Conservation (phyloP, 352 stramenopile genomes). For the Phytophthora citrophthora region DNA sequence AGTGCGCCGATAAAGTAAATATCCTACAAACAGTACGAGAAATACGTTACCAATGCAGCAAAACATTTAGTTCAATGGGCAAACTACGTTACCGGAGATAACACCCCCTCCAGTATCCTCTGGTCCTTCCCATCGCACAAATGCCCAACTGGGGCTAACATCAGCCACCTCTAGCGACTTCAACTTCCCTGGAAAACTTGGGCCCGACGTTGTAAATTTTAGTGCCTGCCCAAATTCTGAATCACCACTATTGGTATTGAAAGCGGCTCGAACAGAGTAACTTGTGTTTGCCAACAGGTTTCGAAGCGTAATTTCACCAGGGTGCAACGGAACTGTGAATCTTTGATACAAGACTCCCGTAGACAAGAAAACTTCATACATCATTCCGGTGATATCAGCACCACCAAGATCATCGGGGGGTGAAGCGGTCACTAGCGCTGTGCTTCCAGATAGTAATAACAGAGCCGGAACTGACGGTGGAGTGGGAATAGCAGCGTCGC, state of each 20-base stretch:
- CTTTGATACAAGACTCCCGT: conserved; percentile 2
- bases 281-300: conserved; percentile 34
- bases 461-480: conserved; percentile 29
- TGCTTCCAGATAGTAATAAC: conserved; percentile 23
- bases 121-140: conserved; percentile 42
- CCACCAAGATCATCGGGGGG: conserved; percentile 47
- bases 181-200: conserved; percentile 25
- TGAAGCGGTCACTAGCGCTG: conserved; percentile 18
- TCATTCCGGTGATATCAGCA: conserved; percentile 10
- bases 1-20: conserved; percentile 28
- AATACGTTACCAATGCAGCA: not conserved
- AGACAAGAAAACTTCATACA: conserved; percentile 16
- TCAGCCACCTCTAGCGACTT: conserved; percentile 14
- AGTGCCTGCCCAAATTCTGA: conserved; percentile 26
- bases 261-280: conserved; percentile 35
- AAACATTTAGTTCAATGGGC: not conserved
- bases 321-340: conserved; percentile 7
- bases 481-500: conserved; percentile 26
- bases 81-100: conserved; percentile 36
- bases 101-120: conserved; percentile 45
- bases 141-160: conserved; percentile 32
- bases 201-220: conserved; percentile 28
- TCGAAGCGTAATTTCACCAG: conserved; percentile 12
- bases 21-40: conserved; percentile 24
- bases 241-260: conserved; percentile 16